Evolutionary conservation across 208 protist genomes (phyloP).

Genomic region (Leishmania mexicana): DNA sequence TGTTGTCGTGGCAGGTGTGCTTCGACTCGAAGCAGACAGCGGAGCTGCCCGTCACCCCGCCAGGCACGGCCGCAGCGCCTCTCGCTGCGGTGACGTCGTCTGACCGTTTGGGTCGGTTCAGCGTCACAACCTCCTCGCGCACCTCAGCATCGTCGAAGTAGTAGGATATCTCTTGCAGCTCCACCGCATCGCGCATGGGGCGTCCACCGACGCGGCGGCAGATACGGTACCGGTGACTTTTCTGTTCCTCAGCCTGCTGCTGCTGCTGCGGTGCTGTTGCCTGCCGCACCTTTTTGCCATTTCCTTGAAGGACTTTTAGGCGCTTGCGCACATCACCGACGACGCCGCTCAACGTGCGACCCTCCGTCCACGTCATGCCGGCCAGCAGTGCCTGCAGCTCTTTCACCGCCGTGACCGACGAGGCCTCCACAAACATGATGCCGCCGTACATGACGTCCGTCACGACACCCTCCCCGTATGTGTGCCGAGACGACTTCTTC

Average conservation of each 20-base stretch:
- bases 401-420: slow-evolving; percentile 32
- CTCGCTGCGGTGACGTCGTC: not conserved
- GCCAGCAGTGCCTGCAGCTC: slow-evolving; percentile 51
- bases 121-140: slow-evolving; percentile 26
- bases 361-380: slow-evolving; percentile 46
- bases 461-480: slow-evolving; percentile 79
- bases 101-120: slow-evolving; percentile 11
- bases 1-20: slow-evolving; percentile 6
- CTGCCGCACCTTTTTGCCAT: slow-evolving; percentile 8
- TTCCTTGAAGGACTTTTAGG: slow-evolving; percentile 20
- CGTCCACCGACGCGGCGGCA: slow-evolving; percentile 60
- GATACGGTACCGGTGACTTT: slow-evolving; percentile 44
- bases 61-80: not conserved
- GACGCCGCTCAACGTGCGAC: slow-evolving; percentile 31
- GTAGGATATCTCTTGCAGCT: slow-evolving; percentile 55
- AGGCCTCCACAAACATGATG: slow-evolving; percentile 65
- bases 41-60: not conserved
- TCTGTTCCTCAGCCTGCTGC: not conserved
- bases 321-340: slow-evolving; percentile 49
- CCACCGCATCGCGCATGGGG: slow-evolving; percentile 62
- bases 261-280: not conserved
- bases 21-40: not conserved
- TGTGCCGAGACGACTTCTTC: slow-evolving; percentile 25
- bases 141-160: slow-evolving; percentile 35
- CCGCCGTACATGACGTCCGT: slow-evolving; percentile 91